Base-by-base conservation (phyloP, 495 filamentous ascomycete species). In the Ramalina intermedia region DNA sequence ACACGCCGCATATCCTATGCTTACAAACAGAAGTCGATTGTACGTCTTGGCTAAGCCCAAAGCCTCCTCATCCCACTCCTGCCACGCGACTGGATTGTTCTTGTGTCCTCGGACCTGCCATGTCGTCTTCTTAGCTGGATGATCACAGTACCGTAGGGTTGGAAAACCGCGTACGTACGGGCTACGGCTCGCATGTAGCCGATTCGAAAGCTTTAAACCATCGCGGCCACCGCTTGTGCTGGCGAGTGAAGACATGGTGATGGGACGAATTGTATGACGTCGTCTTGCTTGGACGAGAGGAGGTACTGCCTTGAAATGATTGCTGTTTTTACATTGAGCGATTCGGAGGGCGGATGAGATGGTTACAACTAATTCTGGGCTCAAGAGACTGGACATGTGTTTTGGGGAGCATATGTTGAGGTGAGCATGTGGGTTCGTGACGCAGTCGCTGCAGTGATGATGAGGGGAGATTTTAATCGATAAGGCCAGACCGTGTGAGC, bases 1-100 rank as follows among this genome's bases (percentile, higher is more conserved):
- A 67, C 91, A 96, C 29, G 91, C 88, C 2, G 85, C 82, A 66
- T 95, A 96, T 21, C 91, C 91, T 60, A 96, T 94, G 61, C 89
- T 94, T 48, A 96, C 72, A 62, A 96, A 96, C 33, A 98, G 76
- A 47, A 94, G 72, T 52, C 82, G 82, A 61, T 96, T 91, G 56
- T 84, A 71, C 49, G 72, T 77, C 63, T 76, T 79, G 9, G 93
- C 91, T 46, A 87, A 73, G 45, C 67, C 71, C 47, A 96, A 72
- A 26, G 88, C 73, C 58, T 87, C 80, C 18, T 80, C 71, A 55
- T 80, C 79, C 79, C 94, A 89, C 41, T 84, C 70, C 67, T 96
- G 93, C 91, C 91, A 98, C 45, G 85, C 84, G 35, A 96, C 90
- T 7, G 81, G 81, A 58, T 94, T 94, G 53, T 84, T 71, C 66